Evolutionary conservation across 1,139 yeast species (phyloP).

Genomic region (Taphrina communis): DNA sequence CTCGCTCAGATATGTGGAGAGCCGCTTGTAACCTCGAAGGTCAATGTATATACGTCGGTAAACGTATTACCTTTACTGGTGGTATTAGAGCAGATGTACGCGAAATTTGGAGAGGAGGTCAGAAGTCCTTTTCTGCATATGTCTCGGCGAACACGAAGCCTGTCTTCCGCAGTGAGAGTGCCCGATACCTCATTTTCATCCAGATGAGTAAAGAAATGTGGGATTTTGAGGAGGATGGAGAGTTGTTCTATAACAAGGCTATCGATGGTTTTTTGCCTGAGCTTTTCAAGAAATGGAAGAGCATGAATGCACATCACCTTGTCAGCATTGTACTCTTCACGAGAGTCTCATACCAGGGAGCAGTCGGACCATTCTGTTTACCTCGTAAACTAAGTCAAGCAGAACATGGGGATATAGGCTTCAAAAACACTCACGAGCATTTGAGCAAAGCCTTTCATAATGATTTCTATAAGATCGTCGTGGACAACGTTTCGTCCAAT

Average conservation of each 20-base stretch:
- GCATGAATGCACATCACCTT: conserved; percentile 83
- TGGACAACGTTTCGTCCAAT: conserved; percentile 71
- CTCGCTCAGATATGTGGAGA: conserved; percentile 95
- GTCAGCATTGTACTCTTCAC: conserved; percentile 89
- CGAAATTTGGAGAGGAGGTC: conserved; percentile 73
- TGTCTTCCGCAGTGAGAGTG: conserved; percentile 88
- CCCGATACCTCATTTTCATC: conserved; percentile 77
- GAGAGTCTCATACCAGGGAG: conserved; percentile 62
- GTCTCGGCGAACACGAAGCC: conserved; percentile 77
- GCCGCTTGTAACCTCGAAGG: conserved; percentile 67
- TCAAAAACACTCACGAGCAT: conserved; percentile 7
- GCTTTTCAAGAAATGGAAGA: conserved; percentile 86
- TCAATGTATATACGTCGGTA: conserved; percentile 70
- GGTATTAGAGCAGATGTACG: conserved; percentile 69
- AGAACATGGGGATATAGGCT: not conserved
- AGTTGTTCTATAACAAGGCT: conserved; percentile 87
- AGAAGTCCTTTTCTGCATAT: conserved; percentile 59
- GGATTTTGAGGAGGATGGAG: conserved; percentile 97
- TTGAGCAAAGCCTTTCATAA: conserved; percentile 46
- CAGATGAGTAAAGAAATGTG: conserved; percentile 97
- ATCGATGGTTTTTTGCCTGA: conserved; percentile 89
- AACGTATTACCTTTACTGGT: conserved; percentile 68
- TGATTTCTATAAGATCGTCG: conserved; percentile 91
- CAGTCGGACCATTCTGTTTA: conserved; percentile 37
- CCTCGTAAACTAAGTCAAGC: conserved; percentile 4